Conservation (phyloP, 768 basidiomycete species). For the Tylopilus subfusipes region DNA sequence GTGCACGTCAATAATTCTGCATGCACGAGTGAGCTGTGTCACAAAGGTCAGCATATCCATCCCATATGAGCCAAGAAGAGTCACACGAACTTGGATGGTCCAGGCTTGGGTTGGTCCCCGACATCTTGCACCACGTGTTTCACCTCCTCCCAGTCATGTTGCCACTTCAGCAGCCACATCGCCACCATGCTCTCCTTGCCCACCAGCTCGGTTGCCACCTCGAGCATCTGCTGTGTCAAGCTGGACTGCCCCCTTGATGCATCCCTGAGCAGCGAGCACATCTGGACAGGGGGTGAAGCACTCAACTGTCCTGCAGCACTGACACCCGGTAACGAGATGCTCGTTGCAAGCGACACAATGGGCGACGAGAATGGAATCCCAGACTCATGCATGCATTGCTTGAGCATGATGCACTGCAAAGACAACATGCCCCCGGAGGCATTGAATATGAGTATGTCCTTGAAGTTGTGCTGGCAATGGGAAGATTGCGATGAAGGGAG, state of each 20-base stretch:
- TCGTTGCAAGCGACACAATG: constrained; percentile 41
- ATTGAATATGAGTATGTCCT: constrained; percentile 70
- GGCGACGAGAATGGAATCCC: constrained; percentile 25
- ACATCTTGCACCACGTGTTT: constrained; percentile 27
- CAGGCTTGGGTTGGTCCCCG: constrained; percentile 3
- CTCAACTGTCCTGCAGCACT: constrained; percentile 41
- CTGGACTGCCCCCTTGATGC: constrained; percentile 29
- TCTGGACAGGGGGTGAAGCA: constrained; percentile 23
- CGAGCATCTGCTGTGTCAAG: constrained; percentile 34
- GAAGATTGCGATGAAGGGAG: constrained; percentile 28
- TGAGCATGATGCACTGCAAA: constrained; percentile 50
- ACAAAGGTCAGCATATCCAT: background rate
- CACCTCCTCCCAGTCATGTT: constrained; percentile 52
- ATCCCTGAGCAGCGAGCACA: constrained; percentile 26
- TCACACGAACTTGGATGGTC: constrained; percentile 15
- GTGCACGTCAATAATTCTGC: constrained; percentile 81
- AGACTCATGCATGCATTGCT: constrained; percentile 29
- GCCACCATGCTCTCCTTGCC: constrained; percentile 47
- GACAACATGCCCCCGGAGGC: constrained; percentile 52
- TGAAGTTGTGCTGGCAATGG: constrained; percentile 45
- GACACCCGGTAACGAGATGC: constrained; percentile 58
- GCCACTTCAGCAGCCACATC: constrained; percentile 60
- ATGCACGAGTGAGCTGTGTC: constrained; percentile 53
- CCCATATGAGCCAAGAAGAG: background rate
- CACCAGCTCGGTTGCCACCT: constrained; percentile 34